Conservation (phyloP, 192 early-diverging fungal genomes). For the Linnemannia hyalina region DNA sequence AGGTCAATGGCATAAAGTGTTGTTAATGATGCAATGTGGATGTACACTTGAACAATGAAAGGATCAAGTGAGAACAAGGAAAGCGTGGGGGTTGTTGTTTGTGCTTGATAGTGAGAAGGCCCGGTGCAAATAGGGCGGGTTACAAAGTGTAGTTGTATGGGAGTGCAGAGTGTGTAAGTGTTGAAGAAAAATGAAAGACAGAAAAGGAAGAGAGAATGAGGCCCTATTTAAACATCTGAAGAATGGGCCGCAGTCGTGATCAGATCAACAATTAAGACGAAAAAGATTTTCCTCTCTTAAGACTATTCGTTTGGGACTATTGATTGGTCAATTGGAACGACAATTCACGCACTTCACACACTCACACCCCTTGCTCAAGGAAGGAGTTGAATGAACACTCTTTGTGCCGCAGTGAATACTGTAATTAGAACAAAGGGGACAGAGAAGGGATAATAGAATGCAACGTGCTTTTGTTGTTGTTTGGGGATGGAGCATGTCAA, state of each 20-base stretch:
- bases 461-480: constrained; percentile 2
- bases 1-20: constrained; percentile 13
- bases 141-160: neutral
- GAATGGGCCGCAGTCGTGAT: neutral
- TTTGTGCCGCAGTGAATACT: neutral
- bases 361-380: neutral
- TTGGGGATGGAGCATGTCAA: neutral
- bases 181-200: neutral
- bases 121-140: neutral
- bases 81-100: neutral
- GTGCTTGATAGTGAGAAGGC: neutral
- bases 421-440: neutral
- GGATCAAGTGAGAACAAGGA: neutral
- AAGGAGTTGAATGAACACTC: neutral
- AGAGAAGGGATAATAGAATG: neutral
- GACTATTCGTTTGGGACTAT: neutral
- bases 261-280: neutral
- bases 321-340: neutral
- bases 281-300: no score
- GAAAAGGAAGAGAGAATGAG: neutral
- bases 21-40: neutral
- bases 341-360: neutral
- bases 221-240: neutral
- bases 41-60: neutral
- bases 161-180: constrained; percentile 1